phyloP scores from a whole-genome alignment of 2,329 filamentous ascomycete species.

The Botrytis elliptica region DNA sequence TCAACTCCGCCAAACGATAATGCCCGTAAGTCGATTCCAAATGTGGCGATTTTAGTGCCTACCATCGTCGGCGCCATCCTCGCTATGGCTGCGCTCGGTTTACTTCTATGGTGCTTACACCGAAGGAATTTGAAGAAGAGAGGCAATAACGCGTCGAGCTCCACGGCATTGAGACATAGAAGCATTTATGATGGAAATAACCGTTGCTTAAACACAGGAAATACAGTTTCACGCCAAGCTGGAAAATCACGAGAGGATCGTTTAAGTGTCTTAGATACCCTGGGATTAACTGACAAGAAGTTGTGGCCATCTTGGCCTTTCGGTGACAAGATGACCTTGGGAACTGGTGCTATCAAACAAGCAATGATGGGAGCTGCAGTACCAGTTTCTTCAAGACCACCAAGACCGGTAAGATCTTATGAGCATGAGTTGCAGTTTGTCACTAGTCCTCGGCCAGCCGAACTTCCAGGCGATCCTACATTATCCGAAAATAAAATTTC shows the following conservation, averaged over 20 bases:
- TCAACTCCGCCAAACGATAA: no score
- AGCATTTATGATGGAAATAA: not conserved
- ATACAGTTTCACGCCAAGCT: not conserved
- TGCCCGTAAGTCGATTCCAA: not conserved
- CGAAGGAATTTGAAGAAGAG: not conserved
- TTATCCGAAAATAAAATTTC: not conserved
- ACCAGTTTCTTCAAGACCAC: not conserved
- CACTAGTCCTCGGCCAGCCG: not conserved
- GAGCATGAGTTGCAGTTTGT: not conserved
- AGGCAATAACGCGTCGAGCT: not conserved
- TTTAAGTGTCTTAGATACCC: not conserved
- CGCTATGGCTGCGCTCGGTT: not conserved
- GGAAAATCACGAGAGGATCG: not conserved
- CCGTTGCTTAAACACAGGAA: not conserved
- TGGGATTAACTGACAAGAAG: not conserved
- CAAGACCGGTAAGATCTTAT: not conserved
- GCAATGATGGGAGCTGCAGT: not conserved
- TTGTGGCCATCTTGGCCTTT: slow-evolving; percentile 13
- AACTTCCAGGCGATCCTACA: not conserved
- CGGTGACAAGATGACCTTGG: not conserved
- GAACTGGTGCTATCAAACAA: not conserved
- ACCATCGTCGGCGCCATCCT: not conserved
- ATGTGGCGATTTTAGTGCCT: not conserved
- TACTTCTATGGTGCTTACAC: not conserved
- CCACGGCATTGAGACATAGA: no score